Evolutionary conservation across 176 grass and related monocot species (phyloP).

Genomic region (Zea mays): DNA sequence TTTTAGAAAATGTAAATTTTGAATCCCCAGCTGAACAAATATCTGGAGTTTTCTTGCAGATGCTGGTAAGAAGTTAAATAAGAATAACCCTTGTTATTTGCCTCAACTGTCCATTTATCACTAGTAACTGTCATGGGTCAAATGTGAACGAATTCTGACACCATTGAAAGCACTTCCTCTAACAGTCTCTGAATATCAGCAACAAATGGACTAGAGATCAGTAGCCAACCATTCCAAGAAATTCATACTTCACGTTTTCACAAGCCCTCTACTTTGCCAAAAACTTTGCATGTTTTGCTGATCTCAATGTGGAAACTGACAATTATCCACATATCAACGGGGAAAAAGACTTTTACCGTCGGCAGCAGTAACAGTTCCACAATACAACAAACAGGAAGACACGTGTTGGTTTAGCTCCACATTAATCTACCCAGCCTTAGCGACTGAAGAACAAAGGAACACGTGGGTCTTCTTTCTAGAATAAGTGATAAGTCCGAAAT

Average conservation of each 20-base stretch:
- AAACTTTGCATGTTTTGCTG: neutral
- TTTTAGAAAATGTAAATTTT: neutral
- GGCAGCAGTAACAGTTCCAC: neutral
- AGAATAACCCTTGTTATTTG: slow-evolving; percentile 8
- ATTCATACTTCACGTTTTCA: neutral
- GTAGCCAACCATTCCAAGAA: neutral
- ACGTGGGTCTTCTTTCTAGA: neutral
- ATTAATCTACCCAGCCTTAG: neutral
- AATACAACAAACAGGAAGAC: neutral
- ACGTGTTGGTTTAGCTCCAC: neutral
- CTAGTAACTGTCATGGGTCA: slow-evolving; percentile 8
- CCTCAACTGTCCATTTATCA: slow-evolving; percentile 4
- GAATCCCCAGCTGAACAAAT: neutral
- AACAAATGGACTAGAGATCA: neutral
- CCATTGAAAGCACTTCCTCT: neutral
- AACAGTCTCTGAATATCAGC: neutral
- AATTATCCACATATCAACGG: neutral
- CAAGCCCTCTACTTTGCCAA: neutral
- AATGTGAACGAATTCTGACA: slow-evolving; percentile 25
- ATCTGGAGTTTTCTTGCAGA: neutral
- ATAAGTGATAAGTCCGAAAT: neutral
- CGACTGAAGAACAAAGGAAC: neutral
- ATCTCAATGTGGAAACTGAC: neutral
- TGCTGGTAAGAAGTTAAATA: slow-evolving; percentile 5
- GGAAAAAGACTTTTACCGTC: neutral